Conservation (phyloP, 305 asterid genomes). For the Solanum chacoense region DNA sequence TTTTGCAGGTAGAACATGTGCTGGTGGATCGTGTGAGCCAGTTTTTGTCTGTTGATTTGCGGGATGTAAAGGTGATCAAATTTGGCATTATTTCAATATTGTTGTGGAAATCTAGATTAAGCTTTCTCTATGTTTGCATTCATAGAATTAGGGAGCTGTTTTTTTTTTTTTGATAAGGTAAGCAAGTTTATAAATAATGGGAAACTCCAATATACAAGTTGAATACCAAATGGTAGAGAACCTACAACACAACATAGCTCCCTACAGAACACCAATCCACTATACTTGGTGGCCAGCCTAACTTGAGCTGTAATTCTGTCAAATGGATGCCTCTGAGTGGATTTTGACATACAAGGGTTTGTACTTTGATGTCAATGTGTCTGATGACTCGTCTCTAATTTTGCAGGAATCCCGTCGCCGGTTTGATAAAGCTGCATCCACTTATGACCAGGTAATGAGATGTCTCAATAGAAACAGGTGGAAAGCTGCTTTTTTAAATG, state of each 20-base stretch:
- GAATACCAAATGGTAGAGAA: not conserved
- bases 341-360: not conserved
- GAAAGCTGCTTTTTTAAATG: not conserved
- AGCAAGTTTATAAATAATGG: not conserved
- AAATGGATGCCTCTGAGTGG: not conserved
- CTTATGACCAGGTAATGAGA: conserved; percentile 76
- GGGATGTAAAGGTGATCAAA: conserved; percentile 70
- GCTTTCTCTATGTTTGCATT: not conserved
- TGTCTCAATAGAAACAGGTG: not conserved
- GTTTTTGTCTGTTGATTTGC: conserved; percentile 77
- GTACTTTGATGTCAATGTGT: not conserved
- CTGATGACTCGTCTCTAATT: conserved; percentile 2
- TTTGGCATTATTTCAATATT: not conserved
- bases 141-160: not conserved
- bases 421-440: conserved; percentile 67
- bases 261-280: not conserved
- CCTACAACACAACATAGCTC: not conserved
- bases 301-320: not conserved
- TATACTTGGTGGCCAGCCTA: not conserved
- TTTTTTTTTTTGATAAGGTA: not conserved
- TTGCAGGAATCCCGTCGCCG: conserved; percentile 91
- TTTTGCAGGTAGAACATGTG: conserved; percentile 89
- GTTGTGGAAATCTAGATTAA: not conserved
- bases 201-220: not conserved
- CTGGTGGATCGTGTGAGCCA: conserved; percentile 83